A percentile compares a stretch with the other conserved stretches of the same genome.
These are phyloP conservation scores for Diplodia intermedia DNA, from an alignment of 2,329 filamentous ascomycete species.

Conservation along the genomic window DNA sequence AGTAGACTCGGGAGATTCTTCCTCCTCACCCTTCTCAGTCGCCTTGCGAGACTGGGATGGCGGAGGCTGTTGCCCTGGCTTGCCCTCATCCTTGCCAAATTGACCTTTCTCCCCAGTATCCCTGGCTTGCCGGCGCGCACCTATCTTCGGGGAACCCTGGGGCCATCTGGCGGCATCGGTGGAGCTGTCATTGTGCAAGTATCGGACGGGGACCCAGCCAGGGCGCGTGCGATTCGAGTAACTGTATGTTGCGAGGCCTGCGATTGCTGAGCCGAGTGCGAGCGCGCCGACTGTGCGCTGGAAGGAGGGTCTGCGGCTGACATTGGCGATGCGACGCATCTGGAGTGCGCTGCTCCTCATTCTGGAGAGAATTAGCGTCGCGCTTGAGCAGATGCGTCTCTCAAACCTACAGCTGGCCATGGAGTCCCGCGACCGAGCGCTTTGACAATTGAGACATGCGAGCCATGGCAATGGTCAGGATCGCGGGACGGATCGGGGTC, in stretches of 20 bases:
- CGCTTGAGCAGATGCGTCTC: neutral
- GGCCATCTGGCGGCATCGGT: constrained; percentile 13
- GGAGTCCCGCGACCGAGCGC: constrained; percentile 20
- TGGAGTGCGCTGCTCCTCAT: constrained; percentile 2
- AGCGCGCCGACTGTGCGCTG: constrained; percentile 20
- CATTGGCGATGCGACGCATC: neutral
- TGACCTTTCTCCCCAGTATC: neutral
- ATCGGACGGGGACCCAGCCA: neutral
- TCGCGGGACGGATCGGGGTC: constrained; percentile 23
- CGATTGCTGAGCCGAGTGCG: constrained; percentile 24
- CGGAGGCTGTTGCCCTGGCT: constrained; percentile 43
- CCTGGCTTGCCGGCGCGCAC: neutral
- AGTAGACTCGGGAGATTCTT: constrained; percentile 37
- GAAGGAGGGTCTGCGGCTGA: constrained; percentile 15
- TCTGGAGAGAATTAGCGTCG: constrained; percentile 19
- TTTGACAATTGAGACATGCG: constrained; percentile 27
- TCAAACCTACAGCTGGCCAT: constrained; percentile 1
- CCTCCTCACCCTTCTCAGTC: constrained; percentile 39
- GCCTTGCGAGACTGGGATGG: constrained; percentile 45
- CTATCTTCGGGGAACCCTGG: constrained; percentile 11
- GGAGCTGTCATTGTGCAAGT: constrained; percentile 21
- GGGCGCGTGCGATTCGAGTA: neutral
- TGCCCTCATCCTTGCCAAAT: constrained; percentile 27
- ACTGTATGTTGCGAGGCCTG: constrained; percentile 11
- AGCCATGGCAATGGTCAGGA: constrained; percentile 21